Conservation (phyloP, 83 land plant species). For the Picea abies region DNA sequence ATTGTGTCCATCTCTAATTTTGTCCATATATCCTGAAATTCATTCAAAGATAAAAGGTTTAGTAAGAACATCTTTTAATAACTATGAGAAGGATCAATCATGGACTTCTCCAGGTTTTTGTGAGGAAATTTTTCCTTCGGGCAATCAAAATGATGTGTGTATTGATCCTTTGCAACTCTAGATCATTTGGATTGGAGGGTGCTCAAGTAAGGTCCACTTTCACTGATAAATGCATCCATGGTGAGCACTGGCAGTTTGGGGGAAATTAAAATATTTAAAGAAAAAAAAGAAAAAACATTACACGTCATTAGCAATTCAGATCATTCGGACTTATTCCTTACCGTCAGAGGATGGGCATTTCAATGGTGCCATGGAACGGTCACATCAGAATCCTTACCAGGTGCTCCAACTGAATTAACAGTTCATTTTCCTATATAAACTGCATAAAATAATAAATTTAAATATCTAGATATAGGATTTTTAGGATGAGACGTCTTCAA, state of each 20-base stretch:
- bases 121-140: too few relatives aligned
- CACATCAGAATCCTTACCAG: background rate
- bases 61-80: background rate
- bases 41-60: background rate
- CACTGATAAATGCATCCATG: too few relatives aligned
- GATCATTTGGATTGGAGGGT: background rate
- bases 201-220: too few relatives aligned
- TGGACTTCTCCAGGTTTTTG: too few relatives aligned
- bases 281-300: too few relatives aligned
- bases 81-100: background rate
- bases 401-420: background rate
- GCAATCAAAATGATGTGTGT: too few relatives aligned
- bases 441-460: background rate
- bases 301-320: too few relatives aligned
- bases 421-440: too few relatives aligned
- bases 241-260: too few relatives aligned
- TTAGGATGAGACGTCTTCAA: too few relatives aligned
- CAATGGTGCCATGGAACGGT: background rate
- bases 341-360: background rate
- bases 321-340: background rate
- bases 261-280: too few relatives aligned
- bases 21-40: slow-evolving; percentile 6
- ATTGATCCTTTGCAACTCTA: background rate
- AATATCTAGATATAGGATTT: too few relatives aligned
- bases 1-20: background rate